phyloP scores from a whole-genome alignment of 257 asterid species.

The Capsicum rhomboideum region DNA sequence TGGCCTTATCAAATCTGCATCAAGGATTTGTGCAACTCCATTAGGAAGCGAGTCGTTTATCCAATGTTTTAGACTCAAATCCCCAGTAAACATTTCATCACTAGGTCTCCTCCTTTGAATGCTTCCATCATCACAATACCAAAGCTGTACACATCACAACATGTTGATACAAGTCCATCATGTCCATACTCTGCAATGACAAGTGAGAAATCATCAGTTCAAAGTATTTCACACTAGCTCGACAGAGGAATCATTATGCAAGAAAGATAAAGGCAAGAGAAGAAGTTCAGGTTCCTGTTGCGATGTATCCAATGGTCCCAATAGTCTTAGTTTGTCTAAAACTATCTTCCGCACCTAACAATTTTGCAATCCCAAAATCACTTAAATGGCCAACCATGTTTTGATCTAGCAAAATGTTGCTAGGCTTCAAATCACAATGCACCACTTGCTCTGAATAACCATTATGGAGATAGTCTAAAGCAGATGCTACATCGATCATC shows the following conservation, averaged over 20 bases:
- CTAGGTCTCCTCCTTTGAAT: constrained; percentile 13
- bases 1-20: constrained; percentile 4
- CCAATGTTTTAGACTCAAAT: constrained; percentile 5
- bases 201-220: background rate
- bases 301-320: constrained; percentile 18
- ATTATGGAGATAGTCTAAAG: constrained; percentile 8
- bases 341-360: constrained; percentile 12
- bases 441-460: constrained; percentile 14
- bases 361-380: constrained; percentile 25
- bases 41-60: background rate
- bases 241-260: background rate
- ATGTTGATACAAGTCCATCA: constrained; percentile 13
- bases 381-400: constrained; percentile 18
- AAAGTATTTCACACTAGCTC: background rate
- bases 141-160: constrained; percentile 18
- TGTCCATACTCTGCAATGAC: constrained; percentile 22
- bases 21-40: background rate
- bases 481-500: background rate
- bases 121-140: constrained; percentile 24
- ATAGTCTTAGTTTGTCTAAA: constrained; percentile 18
- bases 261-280: background rate
- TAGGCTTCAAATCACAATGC: constrained; percentile 30
- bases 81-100: constrained; percentile 16
- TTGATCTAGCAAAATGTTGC: constrained; percentile 20
- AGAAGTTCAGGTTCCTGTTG: constrained; percentile 6